phyloP scores from a whole-genome alignment of 352 stramenopile genomes.

The Pythium insidiosum region DNA sequence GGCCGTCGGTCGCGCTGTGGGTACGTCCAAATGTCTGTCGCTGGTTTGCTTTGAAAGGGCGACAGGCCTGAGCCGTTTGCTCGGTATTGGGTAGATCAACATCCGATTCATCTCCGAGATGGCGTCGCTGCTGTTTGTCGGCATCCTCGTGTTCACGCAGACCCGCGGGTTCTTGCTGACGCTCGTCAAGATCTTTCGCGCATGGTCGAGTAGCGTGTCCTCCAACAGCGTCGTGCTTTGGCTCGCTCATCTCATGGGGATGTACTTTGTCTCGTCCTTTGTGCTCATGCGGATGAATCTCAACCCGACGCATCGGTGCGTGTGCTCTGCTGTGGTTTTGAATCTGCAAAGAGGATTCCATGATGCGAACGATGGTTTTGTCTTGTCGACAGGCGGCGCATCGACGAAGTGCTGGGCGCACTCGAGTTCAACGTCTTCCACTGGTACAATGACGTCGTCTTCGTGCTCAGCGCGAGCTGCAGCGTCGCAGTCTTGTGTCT shows the following conservation, averaged over 20 bases:
- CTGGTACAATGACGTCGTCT: conserved; percentile 82
- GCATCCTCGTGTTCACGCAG: conserved; percentile 79
- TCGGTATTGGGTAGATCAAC: conserved; percentile 45
- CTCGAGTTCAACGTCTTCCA: conserved; percentile 84
- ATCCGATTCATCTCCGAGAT: conserved; percentile 74
- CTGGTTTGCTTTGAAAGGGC: background rate
- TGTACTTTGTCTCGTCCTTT: conserved; percentile 86
- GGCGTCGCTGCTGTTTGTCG: conserved; percentile 66
- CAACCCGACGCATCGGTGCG: conserved; percentile 51
- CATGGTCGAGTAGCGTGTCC: conserved; percentile 74
- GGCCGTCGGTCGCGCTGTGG: conserved; percentile 61
- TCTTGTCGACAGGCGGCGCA: conserved; percentile 36
- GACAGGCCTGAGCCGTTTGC: background rate
- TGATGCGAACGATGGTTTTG: background rate
- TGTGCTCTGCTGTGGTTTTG: no score
- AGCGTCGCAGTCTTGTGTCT: conserved; percentile 49
- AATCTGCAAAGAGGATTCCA: background rate
- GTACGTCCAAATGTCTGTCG: no score
- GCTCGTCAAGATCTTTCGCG: conserved; percentile 70
- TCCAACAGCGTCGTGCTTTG: conserved; percentile 80
- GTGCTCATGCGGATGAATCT: conserved; percentile 87
- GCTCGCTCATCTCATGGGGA: conserved; percentile 80
- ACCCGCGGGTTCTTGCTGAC: conserved; percentile 74
- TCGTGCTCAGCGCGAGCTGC: conserved; percentile 64
- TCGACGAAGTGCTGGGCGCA: conserved; percentile 75